Evolutionary conservation across 2,329 filamentous ascomycete species (phyloP), one percentile per base, ranked within the genome.

Genomic region (Purpureocillium takamizusanense): DNA sequence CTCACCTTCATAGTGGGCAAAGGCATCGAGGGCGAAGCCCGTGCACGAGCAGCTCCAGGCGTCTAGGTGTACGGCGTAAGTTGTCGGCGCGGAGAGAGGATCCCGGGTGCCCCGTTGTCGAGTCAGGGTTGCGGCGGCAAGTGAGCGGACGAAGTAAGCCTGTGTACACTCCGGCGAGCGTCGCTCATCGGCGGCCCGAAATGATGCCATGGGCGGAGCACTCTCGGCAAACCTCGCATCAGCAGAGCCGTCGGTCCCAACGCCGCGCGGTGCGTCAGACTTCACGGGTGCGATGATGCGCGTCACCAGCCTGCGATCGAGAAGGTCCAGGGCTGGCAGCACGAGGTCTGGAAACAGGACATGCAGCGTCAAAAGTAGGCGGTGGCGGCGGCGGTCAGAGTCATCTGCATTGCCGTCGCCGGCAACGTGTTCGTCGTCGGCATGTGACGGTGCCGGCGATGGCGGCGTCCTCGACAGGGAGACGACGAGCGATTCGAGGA

Each of bases 41-140:
- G 88, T 83, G 64, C 92, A 98, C 1, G 78, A 86, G 60, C 92
- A 98, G 58, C 83, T 88, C 92, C 92, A 97, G 2, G 82, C 77
- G 1, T 59, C 50, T 2, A 89, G 70, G 9, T 81, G 76, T 13
- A 97, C 84, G 49, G 85, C 68, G 60, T 95, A 94, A 36, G 51
- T 46, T 31, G 46, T 48, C 16, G 50, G 41, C 4, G 45, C 43
- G 8, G 40, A 31, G 2, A 40, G 28, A 2, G 40, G 32, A 30
- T 51, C 44, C 35, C 46, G 41, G 35, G 39, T 27, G 36, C 8
- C 27, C 12, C 29, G 14, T 3, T 51, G 42, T 33, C 51, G 50
- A 51, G 49, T 43, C 31, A 51, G 42, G 7, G 58, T 55, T 7
- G 60, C 60, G 8, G 60, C 60, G 8, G 56, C 63, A 30, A 68